phyloP scores from a whole-genome alignment of 352 stramenopile genomes.

The Globisporangium heterothallicum region DNA sequence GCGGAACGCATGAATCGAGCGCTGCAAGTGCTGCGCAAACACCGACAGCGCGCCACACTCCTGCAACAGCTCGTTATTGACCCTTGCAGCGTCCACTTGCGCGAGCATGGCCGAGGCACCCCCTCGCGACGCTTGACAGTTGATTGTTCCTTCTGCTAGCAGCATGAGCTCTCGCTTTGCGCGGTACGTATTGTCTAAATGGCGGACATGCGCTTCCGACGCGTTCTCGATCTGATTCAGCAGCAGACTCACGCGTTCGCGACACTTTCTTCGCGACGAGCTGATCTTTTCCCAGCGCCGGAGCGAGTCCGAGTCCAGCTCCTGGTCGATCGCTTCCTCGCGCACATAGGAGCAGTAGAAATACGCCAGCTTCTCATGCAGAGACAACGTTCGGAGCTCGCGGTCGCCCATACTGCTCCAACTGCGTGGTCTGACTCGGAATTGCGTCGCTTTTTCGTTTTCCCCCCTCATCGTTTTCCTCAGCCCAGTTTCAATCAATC shows the following conservation, averaged over 20 bases:
- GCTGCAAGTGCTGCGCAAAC: conserved; percentile 55
- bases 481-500: conserved; percentile 1
- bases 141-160: conserved; percentile 49
- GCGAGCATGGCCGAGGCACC: conserved; percentile 13
- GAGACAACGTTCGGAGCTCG: conserved; percentile 34
- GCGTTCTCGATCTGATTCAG: conserved; percentile 68
- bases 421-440: too few relatives aligned
- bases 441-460: too few relatives aligned
- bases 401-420: background rate
- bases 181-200: conserved; percentile 65
- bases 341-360: conserved; percentile 74
- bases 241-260: conserved; percentile 55
- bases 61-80: conserved; percentile 70
- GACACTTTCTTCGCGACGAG: conserved; percentile 46
- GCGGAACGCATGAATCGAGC: conserved; percentile 60
- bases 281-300: conserved; percentile 58
- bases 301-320: conserved; percentile 44
- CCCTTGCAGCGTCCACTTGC: conserved; percentile 46
- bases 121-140: conserved; percentile 8
- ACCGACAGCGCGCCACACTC: conserved; percentile 65
- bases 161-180: conserved; percentile 66
- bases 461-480: background rate
- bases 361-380: conserved; percentile 68
- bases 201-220: conserved; percentile 45
- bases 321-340: conserved; percentile 43